These are phyloP conservation scores for Ophiostoma angusticollis DNA, from an alignment of 2,329 filamentous ascomycete species.

Conservation along the genomic window DNA sequence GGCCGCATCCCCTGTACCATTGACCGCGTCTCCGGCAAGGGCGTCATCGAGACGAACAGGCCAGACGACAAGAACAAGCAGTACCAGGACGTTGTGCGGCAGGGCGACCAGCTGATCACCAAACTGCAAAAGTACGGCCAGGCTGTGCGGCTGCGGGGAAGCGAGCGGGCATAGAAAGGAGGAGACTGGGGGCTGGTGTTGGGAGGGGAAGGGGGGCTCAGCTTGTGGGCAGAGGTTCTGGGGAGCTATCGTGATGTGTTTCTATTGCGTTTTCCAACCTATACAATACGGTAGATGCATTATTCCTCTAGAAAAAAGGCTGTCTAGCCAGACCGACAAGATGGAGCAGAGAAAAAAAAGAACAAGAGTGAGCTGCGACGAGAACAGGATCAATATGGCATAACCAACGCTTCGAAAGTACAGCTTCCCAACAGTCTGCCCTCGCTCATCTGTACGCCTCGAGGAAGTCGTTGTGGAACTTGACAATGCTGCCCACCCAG, in stretches of 20 bases:
- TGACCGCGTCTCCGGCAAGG: conserved; percentile 89
- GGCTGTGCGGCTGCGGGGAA: conserved; percentile 83
- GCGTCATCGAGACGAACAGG: conserved; percentile 94
- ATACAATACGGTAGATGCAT: too few relatives aligned
- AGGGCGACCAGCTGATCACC: conserved; percentile 94
- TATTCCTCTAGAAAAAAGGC: too few relatives aligned
- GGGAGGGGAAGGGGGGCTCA: neutral
- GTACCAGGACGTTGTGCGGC: conserved; percentile 94
- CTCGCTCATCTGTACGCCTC: conserved; percentile 51
- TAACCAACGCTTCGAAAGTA: neutral
- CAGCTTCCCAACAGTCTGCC: too few relatives aligned
- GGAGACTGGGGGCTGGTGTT: neutral
- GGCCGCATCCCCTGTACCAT: conserved; percentile 94
- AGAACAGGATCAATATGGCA: neutral
- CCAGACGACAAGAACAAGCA: conserved; percentile 99
- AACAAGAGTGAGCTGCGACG: too few relatives aligned
- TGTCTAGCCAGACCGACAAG: too few relatives aligned
- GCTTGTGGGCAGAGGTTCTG: too few relatives aligned
- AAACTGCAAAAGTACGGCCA: conserved; percentile 99
- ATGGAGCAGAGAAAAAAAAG: too few relatives aligned
- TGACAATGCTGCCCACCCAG: conserved; percentile 76
- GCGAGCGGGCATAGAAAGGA: conserved; percentile 61
- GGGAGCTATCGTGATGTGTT: too few relatives aligned
- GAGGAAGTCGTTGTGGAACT: conserved; percentile 90
- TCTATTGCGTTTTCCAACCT: too few relatives aligned